Evolutionary conservation across 148 eudicot genomes (phyloP).

Genomic region (Persicaria tinctoria): DNA sequence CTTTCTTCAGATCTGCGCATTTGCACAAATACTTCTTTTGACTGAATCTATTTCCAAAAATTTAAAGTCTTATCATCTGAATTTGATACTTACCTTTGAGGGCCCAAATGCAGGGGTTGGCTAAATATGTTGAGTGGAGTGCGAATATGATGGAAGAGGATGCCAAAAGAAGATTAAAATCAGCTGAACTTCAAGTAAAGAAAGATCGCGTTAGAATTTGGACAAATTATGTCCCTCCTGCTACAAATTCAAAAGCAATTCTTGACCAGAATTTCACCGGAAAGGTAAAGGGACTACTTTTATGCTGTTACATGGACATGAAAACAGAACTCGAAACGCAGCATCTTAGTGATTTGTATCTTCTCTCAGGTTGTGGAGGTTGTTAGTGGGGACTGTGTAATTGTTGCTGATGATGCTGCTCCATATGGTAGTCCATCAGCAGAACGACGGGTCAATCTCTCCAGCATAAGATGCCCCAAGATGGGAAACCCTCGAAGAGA

Average conservation of each 20-base stretch:
- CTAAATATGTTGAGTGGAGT: constrained; percentile 95
- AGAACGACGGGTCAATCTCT: constrained; percentile 90
- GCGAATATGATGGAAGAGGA: constrained; percentile 76
- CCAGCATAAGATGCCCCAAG: constrained; percentile 85
- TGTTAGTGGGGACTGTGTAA: constrained; percentile 83
- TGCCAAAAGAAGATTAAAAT: constrained; percentile 49
- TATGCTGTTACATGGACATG: no score
- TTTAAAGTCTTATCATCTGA: background rate
- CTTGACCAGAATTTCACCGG: constrained; percentile 91
- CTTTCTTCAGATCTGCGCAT: background rate
- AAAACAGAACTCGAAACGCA: no score
- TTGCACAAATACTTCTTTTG: background rate
- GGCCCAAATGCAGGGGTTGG: constrained; percentile 53
- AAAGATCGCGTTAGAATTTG: constrained; percentile 64
- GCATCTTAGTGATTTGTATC: no score
- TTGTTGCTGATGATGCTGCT: constrained; percentile 89
- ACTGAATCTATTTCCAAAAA: background rate
- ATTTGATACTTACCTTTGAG: constrained; percentile 3
- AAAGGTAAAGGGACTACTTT: constrained; percentile 40
- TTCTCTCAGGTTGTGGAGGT: constrained; percentile 73
- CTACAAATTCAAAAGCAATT: constrained; percentile 78
- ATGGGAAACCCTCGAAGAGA: constrained; percentile 74
- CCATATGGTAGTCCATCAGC: constrained; percentile 81
- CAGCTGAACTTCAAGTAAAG: constrained; percentile 86
- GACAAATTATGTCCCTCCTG: constrained; percentile 78